phyloP scores from a whole-genome alignment of 148 eudicot species.

The Heliosperma pusillum region DNA sequence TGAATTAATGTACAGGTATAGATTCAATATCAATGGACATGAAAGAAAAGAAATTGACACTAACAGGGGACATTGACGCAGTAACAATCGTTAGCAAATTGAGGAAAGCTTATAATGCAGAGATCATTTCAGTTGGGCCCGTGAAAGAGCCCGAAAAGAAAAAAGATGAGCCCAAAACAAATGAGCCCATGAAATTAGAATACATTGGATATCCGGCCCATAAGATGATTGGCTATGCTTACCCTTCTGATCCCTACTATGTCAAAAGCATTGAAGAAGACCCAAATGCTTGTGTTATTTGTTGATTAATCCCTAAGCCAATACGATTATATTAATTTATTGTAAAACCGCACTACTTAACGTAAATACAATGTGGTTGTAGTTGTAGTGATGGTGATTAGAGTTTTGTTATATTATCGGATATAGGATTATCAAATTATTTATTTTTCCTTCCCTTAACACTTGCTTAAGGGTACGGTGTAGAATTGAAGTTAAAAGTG shows the following conservation, averaged over 20 bases:
- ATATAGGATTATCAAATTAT: no score
- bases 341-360: no score
- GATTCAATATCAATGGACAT: slow-evolving; percentile 57
- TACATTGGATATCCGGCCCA: background rate
- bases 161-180: slow-evolving; percentile 11
- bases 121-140: slow-evolving; percentile 53
- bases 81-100: slow-evolving; percentile 44
- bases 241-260: background rate
- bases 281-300: background rate
- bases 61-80: slow-evolving; percentile 59
- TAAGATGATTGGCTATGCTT: background rate
- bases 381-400: background rate
- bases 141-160: slow-evolving; percentile 51
- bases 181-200: background rate
- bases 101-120: slow-evolving; percentile 46
- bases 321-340: no score
- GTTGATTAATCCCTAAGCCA: background rate
- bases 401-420: no score
- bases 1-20: slow-evolving; percentile 37
- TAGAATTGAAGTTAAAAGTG: background rate
- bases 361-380: background rate
- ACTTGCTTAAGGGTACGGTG: background rate
- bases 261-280: background rate
- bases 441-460: background rate
- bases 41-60: slow-evolving; percentile 53